Percentiles rank a stretch among this genome's conserved stretches.
phyloP scores from a whole-genome alignment of 768 basidiomycete species.

The Phylloporus rhodoxanthus region DNA sequence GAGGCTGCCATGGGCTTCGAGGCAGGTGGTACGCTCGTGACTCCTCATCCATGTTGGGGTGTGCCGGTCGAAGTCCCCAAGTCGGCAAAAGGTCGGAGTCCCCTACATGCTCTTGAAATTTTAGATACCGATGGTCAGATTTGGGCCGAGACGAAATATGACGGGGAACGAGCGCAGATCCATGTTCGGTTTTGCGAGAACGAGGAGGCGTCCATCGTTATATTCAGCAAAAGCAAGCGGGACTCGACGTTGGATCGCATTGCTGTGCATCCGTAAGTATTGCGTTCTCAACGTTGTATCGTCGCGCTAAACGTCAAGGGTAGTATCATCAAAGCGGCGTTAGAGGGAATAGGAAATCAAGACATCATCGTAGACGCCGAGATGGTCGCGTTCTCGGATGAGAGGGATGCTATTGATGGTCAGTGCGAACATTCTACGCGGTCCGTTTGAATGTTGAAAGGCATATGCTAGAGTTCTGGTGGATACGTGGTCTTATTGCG shows the following conservation, averaged over 20 bases:
- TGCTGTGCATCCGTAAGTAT: conserved; percentile 49
- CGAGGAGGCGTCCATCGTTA: conserved; percentile 47
- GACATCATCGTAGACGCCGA: conserved; percentile 74
- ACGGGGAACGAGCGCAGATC: conserved; percentile 92
- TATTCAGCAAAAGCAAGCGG: conserved; percentile 84
- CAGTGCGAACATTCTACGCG: conserved; percentile 19
- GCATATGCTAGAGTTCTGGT: conserved; percentile 62
- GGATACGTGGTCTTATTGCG: conserved; percentile 55
- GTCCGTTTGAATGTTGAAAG: conserved; percentile 1
- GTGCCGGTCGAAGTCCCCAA: conserved; percentile 75
- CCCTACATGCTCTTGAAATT: conserved; percentile 48
- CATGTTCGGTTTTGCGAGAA: conserved; percentile 55
- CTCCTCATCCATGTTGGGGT: conserved; percentile 44
- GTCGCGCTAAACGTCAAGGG: conserved; percentile 3
- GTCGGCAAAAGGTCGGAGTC: conserved; percentile 66
- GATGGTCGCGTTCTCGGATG: conserved; percentile 78
- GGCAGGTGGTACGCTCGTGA: conserved; percentile 20
- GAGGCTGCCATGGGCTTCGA: conserved; percentile 47
- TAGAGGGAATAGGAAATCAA: conserved; percentile 39
- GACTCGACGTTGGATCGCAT: conserved; percentile 75
- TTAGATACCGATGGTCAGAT: conserved; percentile 31
- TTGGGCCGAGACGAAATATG: conserved; percentile 92
- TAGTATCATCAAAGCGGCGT: conserved; percentile 56
- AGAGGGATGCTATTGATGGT: conserved; percentile 60
- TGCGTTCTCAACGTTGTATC: neutral